Evolutionary conservation across 345 rosid genomes (phyloP), one percentile per base, ranked within the genome.

Genomic region (Salix viminalis): DNA sequence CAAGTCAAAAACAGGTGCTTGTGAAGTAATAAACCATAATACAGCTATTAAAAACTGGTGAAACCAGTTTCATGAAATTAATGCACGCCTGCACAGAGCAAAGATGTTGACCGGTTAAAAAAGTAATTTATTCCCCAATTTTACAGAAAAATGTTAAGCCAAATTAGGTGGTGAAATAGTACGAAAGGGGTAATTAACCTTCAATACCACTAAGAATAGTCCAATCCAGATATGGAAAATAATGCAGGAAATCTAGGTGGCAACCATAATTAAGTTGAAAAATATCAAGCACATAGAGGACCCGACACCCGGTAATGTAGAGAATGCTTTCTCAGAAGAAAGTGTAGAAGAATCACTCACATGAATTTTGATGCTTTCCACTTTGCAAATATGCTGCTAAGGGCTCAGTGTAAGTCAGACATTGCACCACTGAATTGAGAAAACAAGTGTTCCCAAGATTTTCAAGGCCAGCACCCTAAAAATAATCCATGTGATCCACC

Each of bases 401-500:
- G 6, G 99, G 99, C 85, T 91, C 98, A 0, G 98, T 96, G 81
- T 93, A 92, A 26, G 99, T 96, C 79, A 96, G 86, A 82, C 99
- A 96, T 75, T 96, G 98, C 82, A 96, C 77, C 8, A 96, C 99
- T 5, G 98, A 96, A 77, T 93, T 96, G 21, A 96, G 95, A 82
- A 92, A 96, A 84, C 99, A 96, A 76, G 99, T 96, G 78, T 96
- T 96, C 80, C 99, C 99, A 42, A 96, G 91, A 87, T 96, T 96
- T 82, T 85, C 85, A 82, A 93, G 87, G 78, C 99, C 98, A 64
- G 98, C 99, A 77, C 99, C 99, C 99, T 93, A 87, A 67, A 84
- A 77, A 80, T 65, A 37, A 79, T 67, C 41, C 72, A 77, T 41
- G 23, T 16, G 36, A 82, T 64, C 65, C 42, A 26, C 44, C 32